A percentile compares a stretch with the other conserved stretches of the same genome.
Evolutionary conservation across 75 land plant species (phyloP).

Genomic region (Cupressus sempervirens): DNA sequence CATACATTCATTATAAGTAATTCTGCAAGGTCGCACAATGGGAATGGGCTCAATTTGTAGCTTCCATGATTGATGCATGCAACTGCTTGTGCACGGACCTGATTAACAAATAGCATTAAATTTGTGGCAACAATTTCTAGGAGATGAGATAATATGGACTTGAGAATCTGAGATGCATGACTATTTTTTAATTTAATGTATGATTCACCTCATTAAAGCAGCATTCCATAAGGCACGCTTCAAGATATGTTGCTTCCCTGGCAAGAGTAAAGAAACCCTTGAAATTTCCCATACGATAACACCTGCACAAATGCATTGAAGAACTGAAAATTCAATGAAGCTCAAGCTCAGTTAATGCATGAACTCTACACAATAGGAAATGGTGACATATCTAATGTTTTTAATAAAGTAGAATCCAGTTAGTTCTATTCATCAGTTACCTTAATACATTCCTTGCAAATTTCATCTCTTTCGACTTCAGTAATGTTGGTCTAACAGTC

Average conservation of each 20-base stretch:
- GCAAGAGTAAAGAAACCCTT: conserved; percentile 55
- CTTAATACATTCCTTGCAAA: conserved; percentile 74
- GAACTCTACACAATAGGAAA: not conserved
- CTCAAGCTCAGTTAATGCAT: not conserved
- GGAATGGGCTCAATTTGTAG: conserved; percentile 88
- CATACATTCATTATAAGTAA: conserved; percentile 61
- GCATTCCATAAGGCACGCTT: conserved; percentile 77
- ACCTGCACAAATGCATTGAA: conserved; percentile 39
- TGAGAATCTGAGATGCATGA: not conserved
- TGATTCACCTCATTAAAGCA: conserved; percentile 58
- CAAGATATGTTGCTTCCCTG: conserved; percentile 61
- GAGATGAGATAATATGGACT: not conserved
- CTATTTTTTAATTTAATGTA: not conserved
- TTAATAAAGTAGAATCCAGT: not conserved
- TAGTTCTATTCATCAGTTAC: conserved; percentile 23
- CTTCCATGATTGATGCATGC: conserved; percentile 55
- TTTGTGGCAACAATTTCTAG: not conserved
- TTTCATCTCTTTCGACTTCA: conserved; percentile 55
- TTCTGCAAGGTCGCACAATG: conserved; percentile 55
- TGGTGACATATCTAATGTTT: not conserved
- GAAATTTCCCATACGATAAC: conserved; percentile 57
- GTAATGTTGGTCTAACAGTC: conserved; percentile 27
- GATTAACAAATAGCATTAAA: not conserved
- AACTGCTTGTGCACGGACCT: conserved; percentile 68
- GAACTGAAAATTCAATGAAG: not conserved